phyloP scores from a whole-genome alignment of 2,329 filamentous ascomycete genomes.

The Neofusicoccum cordaticola region DNA sequence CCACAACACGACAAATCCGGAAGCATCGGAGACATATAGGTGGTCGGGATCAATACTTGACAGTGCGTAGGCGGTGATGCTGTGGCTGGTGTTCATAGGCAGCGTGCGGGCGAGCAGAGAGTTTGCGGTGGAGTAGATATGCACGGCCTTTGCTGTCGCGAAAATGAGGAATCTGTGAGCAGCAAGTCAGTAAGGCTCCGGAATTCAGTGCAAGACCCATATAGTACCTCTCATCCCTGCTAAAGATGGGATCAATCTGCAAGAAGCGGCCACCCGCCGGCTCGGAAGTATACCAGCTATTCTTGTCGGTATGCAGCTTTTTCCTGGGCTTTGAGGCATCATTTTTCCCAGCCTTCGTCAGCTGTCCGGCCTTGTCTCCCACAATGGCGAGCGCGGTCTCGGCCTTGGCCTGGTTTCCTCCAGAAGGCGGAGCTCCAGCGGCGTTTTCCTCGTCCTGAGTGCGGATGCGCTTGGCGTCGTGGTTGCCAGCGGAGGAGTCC shows the following conservation, averaged over 20 bases:
- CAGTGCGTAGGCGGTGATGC: conserved; percentile 51
- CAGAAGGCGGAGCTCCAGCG: not conserved
- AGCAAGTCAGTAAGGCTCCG: not conserved
- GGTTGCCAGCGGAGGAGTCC: conserved; percentile 1
- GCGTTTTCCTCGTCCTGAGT: conserved; percentile 8
- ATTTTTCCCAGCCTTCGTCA: not conserved
- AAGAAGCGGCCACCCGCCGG: conserved; percentile 55
- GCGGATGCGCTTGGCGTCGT: conserved; percentile 16
- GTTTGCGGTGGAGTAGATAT: conserved; percentile 76
- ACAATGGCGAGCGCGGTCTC: not conserved
- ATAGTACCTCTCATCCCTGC: conserved; percentile 54
- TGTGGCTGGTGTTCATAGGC: conserved; percentile 48
- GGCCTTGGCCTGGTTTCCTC: not conserved
- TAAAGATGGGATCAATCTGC: conserved; percentile 56
- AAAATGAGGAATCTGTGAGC: conserved; percentile 66
- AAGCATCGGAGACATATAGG: conserved; percentile 53
- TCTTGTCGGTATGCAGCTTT: conserved; percentile 3
- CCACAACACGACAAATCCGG: conserved; percentile 55
- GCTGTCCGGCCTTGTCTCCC: not conserved
- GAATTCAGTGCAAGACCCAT: too few relatives aligned
- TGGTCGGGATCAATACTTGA: conserved; percentile 51
- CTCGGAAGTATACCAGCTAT: conserved; percentile 37
- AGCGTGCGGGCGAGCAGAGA: conserved; percentile 78
- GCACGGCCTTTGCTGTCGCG: conserved; percentile 69
- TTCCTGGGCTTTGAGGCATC: conserved; percentile 7